phyloP scores from a whole-genome alignment of 1,284 basidiomycete genomes.

The Puccinia novopanici region DNA sequence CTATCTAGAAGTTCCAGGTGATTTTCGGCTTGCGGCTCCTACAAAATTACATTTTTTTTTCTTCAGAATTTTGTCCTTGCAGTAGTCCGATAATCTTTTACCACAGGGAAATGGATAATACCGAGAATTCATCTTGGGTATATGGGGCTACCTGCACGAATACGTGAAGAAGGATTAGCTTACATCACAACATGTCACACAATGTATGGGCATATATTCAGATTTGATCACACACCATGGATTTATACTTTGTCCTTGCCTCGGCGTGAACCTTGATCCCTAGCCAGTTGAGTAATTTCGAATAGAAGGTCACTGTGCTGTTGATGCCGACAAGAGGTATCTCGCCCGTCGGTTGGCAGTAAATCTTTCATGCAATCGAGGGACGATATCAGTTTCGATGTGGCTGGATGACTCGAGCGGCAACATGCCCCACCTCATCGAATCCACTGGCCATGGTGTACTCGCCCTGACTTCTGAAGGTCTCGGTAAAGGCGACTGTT shows the following conservation, averaged over 20 bases:
- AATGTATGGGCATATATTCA: background rate
- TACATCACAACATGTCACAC: conserved; percentile 56
- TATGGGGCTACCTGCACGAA: conserved; percentile 53
- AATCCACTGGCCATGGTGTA: conserved; percentile 56
- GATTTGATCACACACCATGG: conserved; percentile 52
- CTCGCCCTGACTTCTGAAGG: conserved; percentile 59
- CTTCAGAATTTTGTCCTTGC: background rate
- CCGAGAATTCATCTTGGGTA: conserved; percentile 55
- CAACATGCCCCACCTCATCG: conserved; percentile 56
- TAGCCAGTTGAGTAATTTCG: conserved; percentile 60
- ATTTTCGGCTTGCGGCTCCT: conserved; percentile 56
- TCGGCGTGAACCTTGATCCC: conserved; percentile 61
- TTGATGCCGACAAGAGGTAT: conserved; percentile 60
- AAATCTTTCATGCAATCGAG: conserved; percentile 54
- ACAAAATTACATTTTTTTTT: background rate
- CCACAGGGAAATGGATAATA: conserved; percentile 4
- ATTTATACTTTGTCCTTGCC: conserved; percentile 61
- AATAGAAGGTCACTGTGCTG: conserved; percentile 57
- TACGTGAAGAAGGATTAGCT: background rate
- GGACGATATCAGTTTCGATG: background rate
- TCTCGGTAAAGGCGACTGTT: conserved; percentile 61
- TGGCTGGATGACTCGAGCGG: background rate
- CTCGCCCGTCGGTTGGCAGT: conserved; percentile 60
- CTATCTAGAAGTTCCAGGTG: conserved; percentile 55
- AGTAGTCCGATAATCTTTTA: background rate